Evolutionary conservation across 2,329 filamentous ascomycete species (phyloP), one percentile per base, ranked within the genome.

Genomic region (Arthrobotrys entomopaga): DNA sequence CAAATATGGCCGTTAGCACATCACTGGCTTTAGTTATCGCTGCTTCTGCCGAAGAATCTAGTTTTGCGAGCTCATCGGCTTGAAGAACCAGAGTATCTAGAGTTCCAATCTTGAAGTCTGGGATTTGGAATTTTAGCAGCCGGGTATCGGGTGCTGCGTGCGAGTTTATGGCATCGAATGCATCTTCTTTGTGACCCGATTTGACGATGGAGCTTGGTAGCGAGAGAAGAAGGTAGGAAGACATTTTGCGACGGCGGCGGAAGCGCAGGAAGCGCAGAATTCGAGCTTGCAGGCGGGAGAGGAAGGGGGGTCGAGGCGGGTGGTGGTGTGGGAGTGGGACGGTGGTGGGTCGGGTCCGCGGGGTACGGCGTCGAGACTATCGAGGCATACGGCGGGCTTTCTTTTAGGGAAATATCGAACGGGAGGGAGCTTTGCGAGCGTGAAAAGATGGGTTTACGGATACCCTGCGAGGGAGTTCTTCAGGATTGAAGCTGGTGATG

Each of bases 91-190:
- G 86, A 43, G 91, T 92, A 83, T 99, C 95, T 42, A 99, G 86
- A 0, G 95, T 97, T 70, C 95, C 95, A 81, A 99, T 96, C 85
- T 98, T 99, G 87, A 99, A 97, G 77, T 93, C 90, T 19, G 95
- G 95, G 76, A 98, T 90, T 66, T 87, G 84, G 81, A 98, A 97
- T 1, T 89, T 88, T 59, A 88, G 84, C 52, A 92, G 90, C 60
- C 87, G 88, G 80, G 91, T 92, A 81, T 91, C 89, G 79, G 96
- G 91, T 67, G 87, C 85, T 65, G 97, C 86, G 48, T 89, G 92
- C 65, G 89, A 84, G 78, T 89, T 88, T 76, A 99, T 83, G 52
- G 92, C 87, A 54, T 88, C 87, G 77, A 97, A 85, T 77, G 94
- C 92, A 82, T 96, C 92, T 78, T 94, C 90, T 79, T 86, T 86